Percentiles rank a stretch among this genome's conserved stretches.
Conservation (phyloP, 1,284 basidiomycete genomes). For the Psilocybe mexicana region DNA sequence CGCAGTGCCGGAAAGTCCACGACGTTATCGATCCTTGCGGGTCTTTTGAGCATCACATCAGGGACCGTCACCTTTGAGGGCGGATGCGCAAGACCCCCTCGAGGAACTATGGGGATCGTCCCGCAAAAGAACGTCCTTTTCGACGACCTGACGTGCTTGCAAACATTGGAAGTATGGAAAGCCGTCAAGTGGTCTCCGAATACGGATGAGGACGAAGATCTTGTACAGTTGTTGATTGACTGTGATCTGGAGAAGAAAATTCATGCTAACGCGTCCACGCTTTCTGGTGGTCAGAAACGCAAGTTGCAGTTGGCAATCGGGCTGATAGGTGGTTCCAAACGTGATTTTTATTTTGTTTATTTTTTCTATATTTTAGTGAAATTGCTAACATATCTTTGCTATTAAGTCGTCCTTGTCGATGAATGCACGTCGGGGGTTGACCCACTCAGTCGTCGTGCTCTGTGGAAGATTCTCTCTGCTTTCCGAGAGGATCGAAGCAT, state of each 20-base stretch:
- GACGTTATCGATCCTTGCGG: slow-evolving; percentile 64
- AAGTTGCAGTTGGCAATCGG: slow-evolving; percentile 82
- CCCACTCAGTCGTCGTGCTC: slow-evolving; percentile 72
- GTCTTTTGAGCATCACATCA: slow-evolving; percentile 56
- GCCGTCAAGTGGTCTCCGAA: slow-evolving; percentile 66
- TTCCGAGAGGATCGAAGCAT: slow-evolving; percentile 61
- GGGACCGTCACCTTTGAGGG: slow-evolving; percentile 72
- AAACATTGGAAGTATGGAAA: slow-evolving; percentile 74
- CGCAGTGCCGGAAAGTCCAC: slow-evolving; percentile 78
- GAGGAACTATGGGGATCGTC: slow-evolving; percentile 72
- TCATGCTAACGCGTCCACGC: slow-evolving; percentile 59
- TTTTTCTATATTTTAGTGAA: not conserved
- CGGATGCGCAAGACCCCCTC: slow-evolving; percentile 48
- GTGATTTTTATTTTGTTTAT: slow-evolving; percentile 32
- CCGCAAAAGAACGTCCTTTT: slow-evolving; percentile 85
- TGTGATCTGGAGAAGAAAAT: slow-evolving; percentile 75
- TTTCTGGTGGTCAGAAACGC: slow-evolving; percentile 81
- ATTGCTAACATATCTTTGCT: not conserved
- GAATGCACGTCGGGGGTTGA: slow-evolving; percentile 83
- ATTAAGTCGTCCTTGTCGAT: slow-evolving; percentile 69
- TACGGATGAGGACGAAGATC: slow-evolving; percentile 50
- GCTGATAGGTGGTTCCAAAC: slow-evolving; percentile 71
- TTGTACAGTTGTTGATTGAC: slow-evolving; percentile 62
- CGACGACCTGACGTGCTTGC: slow-evolving; percentile 72
- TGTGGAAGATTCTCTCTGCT: slow-evolving; percentile 74